These are phyloP conservation scores for Termitomyces sp. DNA, from an alignment of 768 basidiomycete species.

Conservation along the genomic window DNA sequence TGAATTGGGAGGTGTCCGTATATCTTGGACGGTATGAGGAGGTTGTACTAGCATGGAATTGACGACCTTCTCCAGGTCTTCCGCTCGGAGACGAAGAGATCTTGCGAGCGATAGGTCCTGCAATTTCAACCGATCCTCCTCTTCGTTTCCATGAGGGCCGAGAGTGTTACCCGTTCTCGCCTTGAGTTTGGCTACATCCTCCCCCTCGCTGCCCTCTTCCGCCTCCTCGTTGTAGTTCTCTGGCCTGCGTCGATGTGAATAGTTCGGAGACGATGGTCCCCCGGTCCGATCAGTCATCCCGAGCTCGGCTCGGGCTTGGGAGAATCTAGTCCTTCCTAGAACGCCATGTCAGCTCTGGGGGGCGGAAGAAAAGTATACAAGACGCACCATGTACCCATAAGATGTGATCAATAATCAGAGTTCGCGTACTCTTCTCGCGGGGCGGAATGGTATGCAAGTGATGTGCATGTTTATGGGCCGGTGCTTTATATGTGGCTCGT, in stretches of 20 bases:
- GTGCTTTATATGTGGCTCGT: slow-evolving; percentile 47
- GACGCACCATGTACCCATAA: slow-evolving; percentile 68
- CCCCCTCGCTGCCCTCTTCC: slow-evolving; percentile 59
- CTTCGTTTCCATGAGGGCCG: slow-evolving; percentile 47
- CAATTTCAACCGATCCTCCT: slow-evolving; percentile 46
- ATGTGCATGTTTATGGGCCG: slow-evolving; percentile 85
- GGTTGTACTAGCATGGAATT: slow-evolving; percentile 78
- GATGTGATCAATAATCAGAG: slow-evolving; percentile 84
- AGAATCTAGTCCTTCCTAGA: slow-evolving; percentile 64
- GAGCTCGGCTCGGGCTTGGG: slow-evolving; percentile 79
- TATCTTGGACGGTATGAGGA: slow-evolving; percentile 59
- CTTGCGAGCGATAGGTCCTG: slow-evolving; percentile 64
- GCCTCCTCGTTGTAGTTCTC: slow-evolving; percentile 78
- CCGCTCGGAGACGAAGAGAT: slow-evolving; percentile 63
- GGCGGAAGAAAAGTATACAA: not conserved
- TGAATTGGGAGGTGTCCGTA: slow-evolving; percentile 45
- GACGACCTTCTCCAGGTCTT: slow-evolving; percentile 79
- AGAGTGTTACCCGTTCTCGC: slow-evolving; percentile 40
- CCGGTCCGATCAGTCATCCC: slow-evolving; percentile 82
- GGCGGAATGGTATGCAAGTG: slow-evolving; percentile 84
- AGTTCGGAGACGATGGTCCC: slow-evolving; percentile 54
- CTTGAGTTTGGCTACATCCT: slow-evolving; percentile 45
- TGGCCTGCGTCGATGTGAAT: slow-evolving; percentile 58
- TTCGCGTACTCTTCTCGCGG: slow-evolving; percentile 83
- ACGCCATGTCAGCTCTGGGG: not conserved